Evolutionary conservation across 495 filamentous ascomycete genomes (phyloP).

Genomic region (Talaromyces trachyspermus): DNA sequence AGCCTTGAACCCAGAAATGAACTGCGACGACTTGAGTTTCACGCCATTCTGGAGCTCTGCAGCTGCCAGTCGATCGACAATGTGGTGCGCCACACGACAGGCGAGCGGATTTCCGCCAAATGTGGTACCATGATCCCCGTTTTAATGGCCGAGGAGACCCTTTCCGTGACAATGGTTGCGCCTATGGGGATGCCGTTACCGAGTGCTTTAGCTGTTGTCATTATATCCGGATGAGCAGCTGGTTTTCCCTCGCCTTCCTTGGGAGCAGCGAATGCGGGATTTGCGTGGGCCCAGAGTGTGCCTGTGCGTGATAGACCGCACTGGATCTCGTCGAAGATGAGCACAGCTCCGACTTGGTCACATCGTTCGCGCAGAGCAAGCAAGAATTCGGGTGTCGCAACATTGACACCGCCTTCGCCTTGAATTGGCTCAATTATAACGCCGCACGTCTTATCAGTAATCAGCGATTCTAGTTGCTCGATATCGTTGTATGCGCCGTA

Average conservation of each 20-base stretch:
- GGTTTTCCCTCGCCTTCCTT: slow-evolving; percentile 20
- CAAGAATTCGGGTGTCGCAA: slow-evolving; percentile 76
- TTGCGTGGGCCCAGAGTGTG: slow-evolving; percentile 76
- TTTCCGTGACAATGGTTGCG: slow-evolving; percentile 72
- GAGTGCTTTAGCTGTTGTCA: slow-evolving; percentile 91
- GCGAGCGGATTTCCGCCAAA: slow-evolving; percentile 94
- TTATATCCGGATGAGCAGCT: slow-evolving; percentile 84
- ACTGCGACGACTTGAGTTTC: slow-evolving; percentile 53
- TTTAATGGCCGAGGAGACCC: slow-evolving; percentile 76
- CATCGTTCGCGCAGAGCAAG: slow-evolving; percentile 69
- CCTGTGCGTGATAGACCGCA: slow-evolving; percentile 86
- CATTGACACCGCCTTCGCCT: slow-evolving; percentile 88
- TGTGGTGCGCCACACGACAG: slow-evolving; percentile 73
- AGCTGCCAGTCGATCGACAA: slow-evolving; percentile 65
- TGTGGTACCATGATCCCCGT: slow-evolving; percentile 92
- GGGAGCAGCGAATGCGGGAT: slow-evolving; percentile 45
- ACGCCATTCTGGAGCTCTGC: slow-evolving; percentile 58
- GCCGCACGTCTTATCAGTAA: slow-evolving; percentile 81
- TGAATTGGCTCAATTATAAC: slow-evolving; percentile 98
- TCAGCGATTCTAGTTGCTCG: slow-evolving; percentile 55
- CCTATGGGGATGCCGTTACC: slow-evolving; percentile 95
- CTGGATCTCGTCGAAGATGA: slow-evolving; percentile 96
- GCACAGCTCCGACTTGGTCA: slow-evolving; percentile 75
- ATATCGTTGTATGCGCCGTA: slow-evolving; percentile 84
- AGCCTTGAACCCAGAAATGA: slow-evolving; percentile 54